These are phyloP conservation scores for Sclerotinia glacialis DNA, from an alignment of 2,329 filamentous ascomycete species.

Conservation along the genomic window DNA sequence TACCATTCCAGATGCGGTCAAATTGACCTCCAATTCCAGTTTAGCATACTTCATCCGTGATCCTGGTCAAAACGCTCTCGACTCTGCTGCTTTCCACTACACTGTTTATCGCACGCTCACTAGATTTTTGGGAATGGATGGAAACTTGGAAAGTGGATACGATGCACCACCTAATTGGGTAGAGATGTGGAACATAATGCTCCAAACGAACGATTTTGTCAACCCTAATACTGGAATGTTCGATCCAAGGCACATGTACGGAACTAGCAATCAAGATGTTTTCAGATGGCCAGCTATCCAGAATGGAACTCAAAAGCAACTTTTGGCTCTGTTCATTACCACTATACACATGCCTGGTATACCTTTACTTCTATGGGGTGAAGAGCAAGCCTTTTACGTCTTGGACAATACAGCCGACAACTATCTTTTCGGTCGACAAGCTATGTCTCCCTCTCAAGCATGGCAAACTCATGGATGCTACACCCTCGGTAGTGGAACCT, in stretches of 20 bases:
- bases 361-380: constrained; percentile 59
- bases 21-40: constrained; percentile 45
- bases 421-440: constrained; percentile 63
- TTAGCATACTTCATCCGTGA: constrained; percentile 52
- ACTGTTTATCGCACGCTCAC: constrained; percentile 61
- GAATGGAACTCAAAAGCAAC: constrained; percentile 55
- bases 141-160: constrained; percentile 52
- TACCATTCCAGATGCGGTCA: constrained; percentile 49
- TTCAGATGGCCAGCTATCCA: constrained; percentile 60
- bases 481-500: constrained; percentile 53
- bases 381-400: constrained; percentile 64
- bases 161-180: constrained; percentile 54
- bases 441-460: constrained; percentile 59
- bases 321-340: constrained; percentile 57
- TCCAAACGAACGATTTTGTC: constrained; percentile 57
- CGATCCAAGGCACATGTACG: constrained; percentile 63
- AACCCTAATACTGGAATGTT: constrained; percentile 60
- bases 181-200: constrained; percentile 52
- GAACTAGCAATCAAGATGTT: constrained; percentile 63
- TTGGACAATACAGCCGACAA: constrained; percentile 62
- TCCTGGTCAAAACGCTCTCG: constrained; percentile 52
- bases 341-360: constrained; percentile 60
- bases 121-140: constrained; percentile 57
- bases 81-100: constrained; percentile 62
- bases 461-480: constrained; percentile 67